Conservation (phyloP, 2,329 filamentous ascomycete genomes). For the Leptodontidium sp. region DNA sequence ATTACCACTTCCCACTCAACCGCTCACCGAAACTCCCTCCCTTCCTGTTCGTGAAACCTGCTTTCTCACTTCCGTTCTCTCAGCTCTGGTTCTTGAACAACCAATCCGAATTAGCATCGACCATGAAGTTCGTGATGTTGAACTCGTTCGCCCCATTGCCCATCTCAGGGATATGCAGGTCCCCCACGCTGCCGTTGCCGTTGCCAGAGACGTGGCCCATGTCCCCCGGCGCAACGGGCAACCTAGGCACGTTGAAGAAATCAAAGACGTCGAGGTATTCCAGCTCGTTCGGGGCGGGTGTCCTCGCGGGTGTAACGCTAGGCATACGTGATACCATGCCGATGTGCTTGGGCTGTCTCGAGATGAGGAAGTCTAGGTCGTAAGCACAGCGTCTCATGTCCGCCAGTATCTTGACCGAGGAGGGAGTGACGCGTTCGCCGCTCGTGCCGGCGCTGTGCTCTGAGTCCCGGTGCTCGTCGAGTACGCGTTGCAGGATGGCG, state of each 20-base stretch:
- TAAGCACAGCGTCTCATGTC: conserved; percentile 93
- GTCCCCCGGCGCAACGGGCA: conserved; percentile 58
- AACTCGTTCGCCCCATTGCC: conserved; percentile 61
- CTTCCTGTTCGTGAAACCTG: conserved; percentile 9
- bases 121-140: conserved; percentile 81
- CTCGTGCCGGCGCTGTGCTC: conserved; percentile 66
- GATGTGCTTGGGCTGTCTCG: conserved; percentile 63
- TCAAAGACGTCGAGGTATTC: conserved; percentile 94
- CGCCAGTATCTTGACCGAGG: conserved; percentile 83
- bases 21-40: conserved; percentile 6
- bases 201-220: conserved; percentile 39
- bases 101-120: conserved; percentile 78
- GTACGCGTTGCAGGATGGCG: conserved; percentile 78
- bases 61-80: conserved; percentile 3
- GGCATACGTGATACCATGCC: conserved; percentile 54
- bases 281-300: conserved; percentile 81
- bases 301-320: conserved; percentile 67
- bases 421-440: conserved; percentile 79
- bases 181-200: conserved; percentile 31
- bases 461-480: conserved; percentile 85
- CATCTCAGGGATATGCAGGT: conserved; percentile 45
- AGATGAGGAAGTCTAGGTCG: conserved; percentile 89
- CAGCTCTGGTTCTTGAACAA: conserved; percentile 63
- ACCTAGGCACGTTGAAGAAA: conserved; percentile 89
- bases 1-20: neutral